phyloP scores from a whole-genome alignment of 2,329 filamentous ascomycete genomes.

The Penicillium sp. region DNA sequence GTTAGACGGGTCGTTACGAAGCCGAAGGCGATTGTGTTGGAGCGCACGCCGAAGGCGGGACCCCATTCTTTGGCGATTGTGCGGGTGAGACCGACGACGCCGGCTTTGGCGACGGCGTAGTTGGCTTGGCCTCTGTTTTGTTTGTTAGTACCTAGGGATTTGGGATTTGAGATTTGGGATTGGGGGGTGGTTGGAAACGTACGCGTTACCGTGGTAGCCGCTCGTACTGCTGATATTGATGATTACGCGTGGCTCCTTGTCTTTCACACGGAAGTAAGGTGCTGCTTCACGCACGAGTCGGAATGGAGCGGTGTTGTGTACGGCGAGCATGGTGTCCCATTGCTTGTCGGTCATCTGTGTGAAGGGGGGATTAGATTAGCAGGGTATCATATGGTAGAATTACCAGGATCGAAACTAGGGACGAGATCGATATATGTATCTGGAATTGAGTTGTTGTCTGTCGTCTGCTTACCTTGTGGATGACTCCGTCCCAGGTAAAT shows the following conservation, averaged over 20 bases:
- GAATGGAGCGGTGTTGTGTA: conserved; percentile 85
- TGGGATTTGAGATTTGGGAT: too few relatives aligned
- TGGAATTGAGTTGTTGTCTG: not conserved
- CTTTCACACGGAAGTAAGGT: conserved; percentile 83
- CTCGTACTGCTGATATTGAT: conserved; percentile 82
- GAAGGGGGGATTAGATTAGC: conserved; percentile 5
- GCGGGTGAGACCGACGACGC: conserved; percentile 78
- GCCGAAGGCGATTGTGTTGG: conserved; percentile 83
- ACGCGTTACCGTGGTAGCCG: conserved; percentile 78
- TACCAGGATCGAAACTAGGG: too few relatives aligned
- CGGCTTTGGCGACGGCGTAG: conserved; percentile 82
- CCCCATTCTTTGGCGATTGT: conserved; percentile 93
- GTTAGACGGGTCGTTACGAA: conserved; percentile 78
- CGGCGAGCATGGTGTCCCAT: conserved; percentile 81
- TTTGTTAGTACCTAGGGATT: too few relatives aligned
- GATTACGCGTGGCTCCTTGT: conserved; percentile 73
- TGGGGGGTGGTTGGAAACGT: too few relatives aligned
- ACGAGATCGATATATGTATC: too few relatives aligned
- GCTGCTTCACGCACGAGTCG: conserved; percentile 75
- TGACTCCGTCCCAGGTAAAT: conserved; percentile 90
- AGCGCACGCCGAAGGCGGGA: conserved; percentile 74
- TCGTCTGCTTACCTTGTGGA: conserved; percentile 64
- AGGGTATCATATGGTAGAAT: not conserved
- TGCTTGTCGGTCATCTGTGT: conserved; percentile 83
- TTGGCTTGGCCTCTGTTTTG: conserved; percentile 69